Evolutionary conservation across 306 rosid species (phyloP).

Genomic region (Sindora glabra): DNA sequence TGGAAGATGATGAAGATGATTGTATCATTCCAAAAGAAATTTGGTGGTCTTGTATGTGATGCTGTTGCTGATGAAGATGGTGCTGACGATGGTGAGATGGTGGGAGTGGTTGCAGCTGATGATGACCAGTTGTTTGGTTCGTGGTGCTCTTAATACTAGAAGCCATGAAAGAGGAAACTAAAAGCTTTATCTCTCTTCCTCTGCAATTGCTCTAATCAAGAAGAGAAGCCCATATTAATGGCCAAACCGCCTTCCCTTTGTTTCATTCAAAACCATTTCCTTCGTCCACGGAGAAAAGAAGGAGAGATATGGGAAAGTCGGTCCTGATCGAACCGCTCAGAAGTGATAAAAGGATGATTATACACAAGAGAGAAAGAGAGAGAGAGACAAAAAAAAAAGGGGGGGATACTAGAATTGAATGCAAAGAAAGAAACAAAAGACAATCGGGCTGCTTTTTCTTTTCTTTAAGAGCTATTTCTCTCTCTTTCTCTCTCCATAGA

Average conservation of each 20-base stretch:
- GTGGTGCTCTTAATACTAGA: slow-evolving; percentile 34
- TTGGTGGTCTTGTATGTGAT: slow-evolving; percentile 36
- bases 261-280: slow-evolving; percentile 16
- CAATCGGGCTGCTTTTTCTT: slow-evolving; percentile 6
- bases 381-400: slow-evolving; percentile 4
- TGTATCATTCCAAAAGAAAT: slow-evolving; percentile 68
- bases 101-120: slow-evolving; percentile 37
- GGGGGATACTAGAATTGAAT: slow-evolving; percentile 35
- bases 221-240: slow-evolving; percentile 41
- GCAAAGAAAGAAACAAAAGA: slow-evolving; percentile 36
- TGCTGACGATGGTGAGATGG: slow-evolving; percentile 22
- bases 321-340: slow-evolving; percentile 26
- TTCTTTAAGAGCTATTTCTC: neutral
- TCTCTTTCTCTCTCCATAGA: slow-evolving; percentile 11
- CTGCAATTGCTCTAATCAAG: slow-evolving; percentile 20
- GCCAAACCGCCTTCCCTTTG: slow-evolving; percentile 35
- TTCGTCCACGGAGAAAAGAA: slow-evolving; percentile 11
- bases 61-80: slow-evolving; percentile 11
- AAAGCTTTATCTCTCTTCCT: slow-evolving; percentile 22
- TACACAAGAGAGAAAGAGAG: slow-evolving; percentile 7
- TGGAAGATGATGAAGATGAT: slow-evolving; percentile 48
- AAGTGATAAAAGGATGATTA: too few species aligned
- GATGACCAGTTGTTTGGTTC: slow-evolving; percentile 21
- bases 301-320: slow-evolving; percentile 39
- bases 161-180: slow-evolving; percentile 39